Evolutionary conservation across 106 monocot species (phyloP), one percentile per base, ranked within the genome.

Genomic region (Dendrobium catenatum): DNA sequence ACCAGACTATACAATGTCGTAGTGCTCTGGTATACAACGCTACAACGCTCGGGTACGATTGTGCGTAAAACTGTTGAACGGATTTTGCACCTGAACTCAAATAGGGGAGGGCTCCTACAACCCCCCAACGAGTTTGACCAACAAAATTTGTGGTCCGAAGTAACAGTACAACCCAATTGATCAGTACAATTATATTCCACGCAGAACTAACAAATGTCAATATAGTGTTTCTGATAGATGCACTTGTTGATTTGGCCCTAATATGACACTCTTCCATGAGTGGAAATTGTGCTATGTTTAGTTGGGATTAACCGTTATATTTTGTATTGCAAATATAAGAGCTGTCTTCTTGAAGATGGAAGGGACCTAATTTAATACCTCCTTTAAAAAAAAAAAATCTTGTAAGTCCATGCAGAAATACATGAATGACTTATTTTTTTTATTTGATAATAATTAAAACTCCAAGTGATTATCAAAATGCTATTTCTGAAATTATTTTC

Each of bases 391-490:
- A 31, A 31, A 31, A 31, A 31, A 31, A 31, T 31, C 31, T 31
- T 31, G 31, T 29, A 31, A 44, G 42, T 76, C 2, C 42, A 10
- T 47, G 4, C 15, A 8, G 17, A 76, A 48, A 22, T 48, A 10
- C 76, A 24, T 26, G 46, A 46, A 46, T 20, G 17, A 9, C 47
- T n/a, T 48, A 22, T 46, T 46, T 48, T 76, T 15, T 76, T 15
- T 76, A 47, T 66, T 2, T 51, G 10, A 1, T 51, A 15, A 51
- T 51, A 7, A 24, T 66, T 8, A 66, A 66, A 8, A 66, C 8
- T 66, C 26, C 26, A 66, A 19, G 44, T 76, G 29, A 42, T 76
- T 76, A 75, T n/a, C 20, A 55, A 40, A 70, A 70, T 70, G 70
- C 11, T 72, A 72, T 29, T 72, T 72, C 72, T 40, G 40, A 72